Percentiles rank a stretch among this genome's conserved stretches.
These are phyloP conservation scores for Boletus semigastroideus DNA, from an alignment of 1,284 basidiomycete genomes.

Conservation along the genomic window DNA sequence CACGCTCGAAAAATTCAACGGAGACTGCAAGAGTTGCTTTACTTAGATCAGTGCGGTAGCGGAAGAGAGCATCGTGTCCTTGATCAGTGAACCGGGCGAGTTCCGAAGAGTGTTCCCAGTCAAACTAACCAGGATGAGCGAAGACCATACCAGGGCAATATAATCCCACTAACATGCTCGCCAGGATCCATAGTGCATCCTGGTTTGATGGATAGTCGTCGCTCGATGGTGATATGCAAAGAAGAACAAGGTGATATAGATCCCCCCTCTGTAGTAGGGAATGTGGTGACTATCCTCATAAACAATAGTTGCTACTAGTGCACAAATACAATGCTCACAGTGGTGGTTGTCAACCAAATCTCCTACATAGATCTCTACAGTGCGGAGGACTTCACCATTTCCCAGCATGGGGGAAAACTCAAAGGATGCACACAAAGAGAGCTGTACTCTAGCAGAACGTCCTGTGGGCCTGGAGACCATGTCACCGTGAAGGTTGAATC, in stretches of 20 bases:
- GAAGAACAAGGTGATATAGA: not conserved
- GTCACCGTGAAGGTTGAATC: not conserved
- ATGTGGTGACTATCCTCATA: not conserved
- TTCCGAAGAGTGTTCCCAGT: not conserved
- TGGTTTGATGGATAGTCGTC: not conserved
- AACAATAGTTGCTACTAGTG: not conserved
- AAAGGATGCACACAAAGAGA: constrained; percentile 17
- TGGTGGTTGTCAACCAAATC: not conserved
- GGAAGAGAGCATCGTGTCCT: not conserved
- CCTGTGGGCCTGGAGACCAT: constrained; percentile 8
- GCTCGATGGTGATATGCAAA: not conserved
- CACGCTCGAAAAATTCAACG: not conserved
- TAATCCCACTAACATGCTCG: not conserved
- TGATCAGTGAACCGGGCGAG: not conserved
- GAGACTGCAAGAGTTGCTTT: not conserved
- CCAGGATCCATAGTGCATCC: too few species aligned
- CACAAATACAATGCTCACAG: not conserved
- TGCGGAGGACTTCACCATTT: not conserved
- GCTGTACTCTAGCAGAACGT: not conserved
- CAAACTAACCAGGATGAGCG: not conserved
- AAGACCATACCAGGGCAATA: too few species aligned
- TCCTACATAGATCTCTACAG: not conserved
- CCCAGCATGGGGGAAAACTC: constrained; percentile 3
- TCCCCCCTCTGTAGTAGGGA: not conserved
- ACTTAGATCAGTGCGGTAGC: not conserved